phyloP scores from a whole-genome alignment of 1,139 yeast genomes.

The Saccharomyces hybrid region DNA sequence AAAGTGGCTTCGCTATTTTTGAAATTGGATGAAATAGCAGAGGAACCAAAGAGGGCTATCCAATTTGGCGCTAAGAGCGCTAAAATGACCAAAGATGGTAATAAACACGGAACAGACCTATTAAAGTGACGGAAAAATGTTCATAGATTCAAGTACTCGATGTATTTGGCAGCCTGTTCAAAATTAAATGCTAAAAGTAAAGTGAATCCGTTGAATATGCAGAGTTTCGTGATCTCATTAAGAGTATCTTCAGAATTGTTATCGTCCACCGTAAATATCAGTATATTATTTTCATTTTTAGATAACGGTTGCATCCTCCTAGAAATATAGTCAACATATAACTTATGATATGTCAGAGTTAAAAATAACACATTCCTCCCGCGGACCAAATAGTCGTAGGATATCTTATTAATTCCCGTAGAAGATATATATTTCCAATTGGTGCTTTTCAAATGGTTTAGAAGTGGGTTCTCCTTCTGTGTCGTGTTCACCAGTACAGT shows the following conservation, averaged over 20 bases:
- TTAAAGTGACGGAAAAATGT: conserved; percentile 6
- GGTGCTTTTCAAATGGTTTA: conserved; percentile 42
- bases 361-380: conserved; percentile 66
- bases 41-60: conserved; percentile 87
- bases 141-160: conserved; percentile 34
- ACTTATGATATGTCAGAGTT: conserved; percentile 71
- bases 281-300: conserved; percentile 47
- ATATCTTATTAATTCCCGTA: conserved; percentile 37
- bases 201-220: conserved; percentile 64
- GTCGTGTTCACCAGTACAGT: conserved; percentile 43
- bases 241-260: conserved; percentile 65
- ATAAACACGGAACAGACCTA: conserved; percentile 34
- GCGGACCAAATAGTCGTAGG: conserved; percentile 58
- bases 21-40: conserved; percentile 50
- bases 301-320: conserved; percentile 55
- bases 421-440: conserved; percentile 42
- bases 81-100: conserved; percentile 47
- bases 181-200: conserved; percentile 72
- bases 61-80: conserved; percentile 97
- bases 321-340: conserved; percentile 82
- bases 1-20: conserved; percentile 44
- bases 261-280: conserved; percentile 71
- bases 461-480: conserved; percentile 55
- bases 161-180: conserved; percentile 79
- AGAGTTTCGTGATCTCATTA: conserved; percentile 60